Conservation (phyloP, 1,284 basidiomycete species). For the Schizophyllum amplum region DNA sequence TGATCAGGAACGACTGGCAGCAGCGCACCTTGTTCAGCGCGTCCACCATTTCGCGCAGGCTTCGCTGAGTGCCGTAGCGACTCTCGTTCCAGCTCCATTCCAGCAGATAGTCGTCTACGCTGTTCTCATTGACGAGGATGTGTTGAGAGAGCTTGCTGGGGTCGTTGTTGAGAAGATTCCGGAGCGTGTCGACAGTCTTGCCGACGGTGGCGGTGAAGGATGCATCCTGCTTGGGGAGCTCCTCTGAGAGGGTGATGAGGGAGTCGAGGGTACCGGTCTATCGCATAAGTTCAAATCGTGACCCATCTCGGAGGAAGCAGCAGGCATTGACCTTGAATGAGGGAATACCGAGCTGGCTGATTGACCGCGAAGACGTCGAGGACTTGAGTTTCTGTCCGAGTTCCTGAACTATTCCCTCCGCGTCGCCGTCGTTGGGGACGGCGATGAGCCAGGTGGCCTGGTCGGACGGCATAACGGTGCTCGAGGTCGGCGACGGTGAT, state of each 20-base stretch:
- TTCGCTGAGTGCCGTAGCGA: conserved; percentile 76
- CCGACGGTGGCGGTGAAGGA: conserved; percentile 83
- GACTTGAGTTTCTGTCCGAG: conserved; percentile 52
- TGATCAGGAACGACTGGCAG: conserved; percentile 7
- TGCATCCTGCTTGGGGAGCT: conserved; percentile 87
- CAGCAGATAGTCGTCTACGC: conserved; percentile 77
- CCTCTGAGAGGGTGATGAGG: conserved; percentile 86
- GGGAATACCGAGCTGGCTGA: conserved; percentile 59
- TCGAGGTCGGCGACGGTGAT: not conserved
- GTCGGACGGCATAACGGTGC: conserved; percentile 60
- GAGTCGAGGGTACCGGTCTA: conserved; percentile 93
- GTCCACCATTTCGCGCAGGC: conserved; percentile 77
- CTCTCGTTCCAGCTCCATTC: conserved; percentile 88
- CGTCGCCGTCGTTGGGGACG: conserved; percentile 68
- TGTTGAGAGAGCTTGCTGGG: conserved; percentile 78
- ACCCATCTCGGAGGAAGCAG: conserved; percentile 11
- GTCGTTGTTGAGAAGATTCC: conserved; percentile 88
- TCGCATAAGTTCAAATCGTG: not conserved
- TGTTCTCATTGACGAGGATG: conserved; percentile 75
- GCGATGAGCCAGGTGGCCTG: conserved; percentile 79
- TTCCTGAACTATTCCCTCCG: conserved; percentile 61
- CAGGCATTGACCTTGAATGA: conserved; percentile 60
- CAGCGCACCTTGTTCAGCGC: conserved; percentile 66
- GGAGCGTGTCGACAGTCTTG: conserved; percentile 92
- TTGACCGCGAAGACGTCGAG: conserved; percentile 28